Base-by-base conservation (phyloP, 176 grass and related monocot species). In the Aegilops longissima region DNA sequence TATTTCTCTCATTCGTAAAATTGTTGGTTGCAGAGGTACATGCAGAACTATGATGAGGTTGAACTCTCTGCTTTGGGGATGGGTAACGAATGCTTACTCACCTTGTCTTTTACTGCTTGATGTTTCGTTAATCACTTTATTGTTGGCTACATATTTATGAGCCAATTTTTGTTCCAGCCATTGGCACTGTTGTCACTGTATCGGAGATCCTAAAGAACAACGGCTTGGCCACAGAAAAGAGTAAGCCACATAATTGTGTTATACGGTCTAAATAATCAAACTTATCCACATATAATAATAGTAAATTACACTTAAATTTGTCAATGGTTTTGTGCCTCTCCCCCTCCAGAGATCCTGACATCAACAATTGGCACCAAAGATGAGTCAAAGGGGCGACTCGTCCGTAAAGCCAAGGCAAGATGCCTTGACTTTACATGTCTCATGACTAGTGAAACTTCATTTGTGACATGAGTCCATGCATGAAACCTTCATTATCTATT, bases 171-270 rank as follows among this genome's bases (percentile, higher is more conserved):
- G 44, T 83, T 93, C 7, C 85, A 95, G 92, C 93, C 49, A 95
- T 98, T 69, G 92, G 93, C 80, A 94, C 93, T 3, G 93, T 98
- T 10, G 96, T 95, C 6, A 98, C 93, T 23, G 96, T 98, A 54
- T 92, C 93, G 13, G 96, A 98, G 80, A 98, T 98, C 72, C 86
- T 94, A 63, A 98, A 98, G 88, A 95, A 95, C 79, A 98, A 89
- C 70, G 93, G 92, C 61, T 76, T 94, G 4, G 96, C 96, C 82
- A 95, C 74, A 18, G 88, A 95, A 79, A 98, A 94, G 83, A 95
- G 93, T 94, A 88, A 86, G 70, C 35, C 69, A 1, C 31, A 18
- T 9, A 5, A 0, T 25, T 16, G 24, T 61, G 6, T 17, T 68
- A n/a, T 6, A 56, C 4, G 7, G 7, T 66, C 66, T 85, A 20